phyloP scores from a whole-genome alignment of 768 basidiomycete genomes.

The Boletus rubescentipes region DNA sequence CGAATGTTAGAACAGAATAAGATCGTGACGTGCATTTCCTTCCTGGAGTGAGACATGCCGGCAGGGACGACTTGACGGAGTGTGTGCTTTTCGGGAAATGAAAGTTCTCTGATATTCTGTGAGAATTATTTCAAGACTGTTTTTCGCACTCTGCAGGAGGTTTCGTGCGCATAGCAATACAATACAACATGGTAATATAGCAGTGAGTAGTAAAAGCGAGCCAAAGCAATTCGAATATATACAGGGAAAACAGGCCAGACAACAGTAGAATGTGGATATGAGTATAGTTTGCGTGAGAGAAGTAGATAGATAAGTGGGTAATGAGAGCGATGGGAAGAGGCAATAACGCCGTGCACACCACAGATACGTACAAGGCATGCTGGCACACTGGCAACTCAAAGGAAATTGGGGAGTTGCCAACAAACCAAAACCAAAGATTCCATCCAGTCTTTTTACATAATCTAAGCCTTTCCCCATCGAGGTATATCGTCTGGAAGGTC shows the following conservation, averaged over 20 bases:
- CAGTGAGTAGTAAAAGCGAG: slow-evolving; percentile 7
- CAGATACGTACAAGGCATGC: slow-evolving; percentile 26
- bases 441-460: slow-evolving; percentile 31
- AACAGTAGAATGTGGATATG: slow-evolving; percentile 20
- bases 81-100: slow-evolving; percentile 9
- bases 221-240: slow-evolving; percentile 10
- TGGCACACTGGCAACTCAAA: slow-evolving; percentile 18
- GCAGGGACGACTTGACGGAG: slow-evolving; percentile 9
- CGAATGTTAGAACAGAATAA: neutral
- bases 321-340: neutral
- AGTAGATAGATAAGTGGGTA: slow-evolving; percentile 17
- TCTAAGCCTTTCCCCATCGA: slow-evolving; percentile 14
- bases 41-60: slow-evolving; percentile 4
- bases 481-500: slow-evolving; percentile 8
- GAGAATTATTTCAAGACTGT: neutral
- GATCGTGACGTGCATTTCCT: slow-evolving; percentile 2
- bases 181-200: slow-evolving; percentile 26
- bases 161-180: slow-evolving; percentile 9
- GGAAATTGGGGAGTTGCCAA: slow-evolving; percentile 7
- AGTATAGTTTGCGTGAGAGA: slow-evolving; percentile 18
- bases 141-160: neutral
- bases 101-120: slow-evolving; percentile 6
- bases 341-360: slow-evolving; percentile 19
- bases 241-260: slow-evolving; percentile 7
- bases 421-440: slow-evolving; percentile 25